Conservation (phyloP, 75 land plant species). For the Larix kaempferi region DNA sequence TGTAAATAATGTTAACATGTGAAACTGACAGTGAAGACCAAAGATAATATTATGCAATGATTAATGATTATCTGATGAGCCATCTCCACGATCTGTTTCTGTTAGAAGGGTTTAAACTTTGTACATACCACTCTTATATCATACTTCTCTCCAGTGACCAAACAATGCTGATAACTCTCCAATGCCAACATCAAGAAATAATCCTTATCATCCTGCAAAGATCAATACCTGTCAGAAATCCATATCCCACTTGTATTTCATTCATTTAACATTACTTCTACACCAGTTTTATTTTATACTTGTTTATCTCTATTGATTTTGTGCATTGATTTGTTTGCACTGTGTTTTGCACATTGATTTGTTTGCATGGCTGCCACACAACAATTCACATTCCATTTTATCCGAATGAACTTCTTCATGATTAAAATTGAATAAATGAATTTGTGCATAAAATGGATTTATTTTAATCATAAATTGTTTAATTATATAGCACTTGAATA, state of each 20-base stretch:
- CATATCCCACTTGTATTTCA: background rate
- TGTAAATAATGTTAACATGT: too few species aligned
- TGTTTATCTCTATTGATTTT: background rate
- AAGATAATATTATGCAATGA: background rate
- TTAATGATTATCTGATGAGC: background rate
- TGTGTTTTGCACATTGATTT: background rate
- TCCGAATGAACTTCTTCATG: background rate
- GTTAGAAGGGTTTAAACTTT: background rate
- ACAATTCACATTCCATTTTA: background rate
- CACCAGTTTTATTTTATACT: too few species aligned
- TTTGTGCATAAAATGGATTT: background rate
- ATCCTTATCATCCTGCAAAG: constrained; percentile 79
- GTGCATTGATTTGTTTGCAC: too few species aligned
- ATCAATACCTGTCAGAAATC: background rate
- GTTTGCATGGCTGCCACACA: background rate
- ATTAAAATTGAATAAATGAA: background rate
- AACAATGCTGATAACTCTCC: constrained; percentile 77
- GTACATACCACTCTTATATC: constrained; percentile 88
- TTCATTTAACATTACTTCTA: background rate
- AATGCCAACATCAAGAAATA: constrained; percentile 66
- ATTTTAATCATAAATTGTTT: background rate
- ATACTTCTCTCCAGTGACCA: constrained; percentile 84
- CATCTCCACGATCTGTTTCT: background rate
- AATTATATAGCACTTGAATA: too few species aligned
- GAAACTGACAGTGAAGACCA: background rate